A percentile compares a stretch with the other conserved stretches of the same genome.
Conservation (phyloP, 805 yeast species). For the Sugiyamaella lignohabitans region DNA sequence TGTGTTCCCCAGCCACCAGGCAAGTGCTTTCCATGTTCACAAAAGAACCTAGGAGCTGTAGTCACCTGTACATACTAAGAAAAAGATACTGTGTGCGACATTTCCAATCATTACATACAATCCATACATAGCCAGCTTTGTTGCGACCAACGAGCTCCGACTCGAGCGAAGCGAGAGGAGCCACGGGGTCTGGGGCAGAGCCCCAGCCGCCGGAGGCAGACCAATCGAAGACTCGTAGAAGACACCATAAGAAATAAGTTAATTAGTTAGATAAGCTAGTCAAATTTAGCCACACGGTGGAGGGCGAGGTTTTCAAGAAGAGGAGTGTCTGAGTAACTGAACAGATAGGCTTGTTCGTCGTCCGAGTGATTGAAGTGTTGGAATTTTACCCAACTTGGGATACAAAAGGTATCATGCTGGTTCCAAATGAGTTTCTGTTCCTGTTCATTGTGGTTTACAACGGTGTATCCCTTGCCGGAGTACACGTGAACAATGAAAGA, state of each 20-base stretch:
- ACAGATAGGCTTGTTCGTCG: slow-evolving; percentile 8
- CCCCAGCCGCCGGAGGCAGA: neutral
- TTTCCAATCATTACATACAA: too few species aligned
- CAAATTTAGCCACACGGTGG: slow-evolving; percentile 3
- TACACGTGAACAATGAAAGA: slow-evolving; percentile 12
- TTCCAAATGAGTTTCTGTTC: slow-evolving; percentile 2
- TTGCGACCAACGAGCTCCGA: too few species aligned
- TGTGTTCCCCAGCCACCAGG: slow-evolving; percentile 83
- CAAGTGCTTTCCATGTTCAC: slow-evolving; percentile 52
- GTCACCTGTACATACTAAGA: too few species aligned
- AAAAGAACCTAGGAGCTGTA: slow-evolving; percentile 2
- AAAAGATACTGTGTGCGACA: too few species aligned
- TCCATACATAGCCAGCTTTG: too few species aligned
- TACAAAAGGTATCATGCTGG: slow-evolving; percentile 10
- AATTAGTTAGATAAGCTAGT: too few species aligned
- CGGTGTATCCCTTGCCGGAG: slow-evolving; percentile 10
- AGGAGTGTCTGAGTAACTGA: slow-evolving; percentile 10
- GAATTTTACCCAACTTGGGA: slow-evolving; percentile 12
- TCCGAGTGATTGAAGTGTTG: slow-evolving; percentile 8
- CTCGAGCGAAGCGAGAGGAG: neutral
- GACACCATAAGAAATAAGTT: too few species aligned
- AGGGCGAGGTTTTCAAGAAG: slow-evolving; percentile 8
- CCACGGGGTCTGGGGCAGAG: neutral
- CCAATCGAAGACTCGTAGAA: too few species aligned
- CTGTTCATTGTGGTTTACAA: slow-evolving; percentile 2